Base-by-base conservation (phyloP, 164 flowering plant species). In the Umbellularia californica region DNA sequence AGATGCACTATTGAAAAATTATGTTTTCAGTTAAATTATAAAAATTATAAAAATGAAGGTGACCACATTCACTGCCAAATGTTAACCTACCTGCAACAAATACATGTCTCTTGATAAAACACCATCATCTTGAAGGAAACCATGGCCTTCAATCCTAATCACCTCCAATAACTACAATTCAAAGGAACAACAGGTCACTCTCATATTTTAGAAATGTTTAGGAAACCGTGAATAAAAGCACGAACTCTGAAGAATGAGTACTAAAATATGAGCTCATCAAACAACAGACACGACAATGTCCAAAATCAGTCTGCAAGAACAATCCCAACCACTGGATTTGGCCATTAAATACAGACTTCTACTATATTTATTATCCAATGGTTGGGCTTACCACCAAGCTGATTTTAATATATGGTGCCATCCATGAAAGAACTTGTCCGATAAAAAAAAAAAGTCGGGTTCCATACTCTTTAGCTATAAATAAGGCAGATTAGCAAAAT, bases 81-180 rank as follows among this genome's bases (percentile, higher is more conserved):
- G 60, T 5, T 14, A 12, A 17, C 73, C 41, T 68, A 92, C 95
- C 90, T 92, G 95, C 50, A 92, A 76, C 60, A 92, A 77, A 71
- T 84, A 87, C 88, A 88, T 88, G 67, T 92, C 97, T 22, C 85
- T 81, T 25, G 90, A 79, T 77, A 90, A 77, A 75, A 86, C 86
- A 2, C 80, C 75, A 74, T 92, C 95, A 66, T 90, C 95, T 11
- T 89, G 92, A 17, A 85, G 82, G 74, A 86, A 87, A n/a, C 87
- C 90, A 78, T 84, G 87, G 47, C 91, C 90, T 80, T 89, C 95
- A 19, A 92, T 80, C 13, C 92, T 87, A 70, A 90, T 87, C 25
- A 92, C 97, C 84, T 92, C 97, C 80, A 92, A 70, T 51, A 88
- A 83, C 94, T 90, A 58, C 55, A 78, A 25, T 13, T 65, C 19